Evolutionary conservation across 805 yeast species (phyloP).

Genomic region (Ogataea parapolymorpha): DNA sequence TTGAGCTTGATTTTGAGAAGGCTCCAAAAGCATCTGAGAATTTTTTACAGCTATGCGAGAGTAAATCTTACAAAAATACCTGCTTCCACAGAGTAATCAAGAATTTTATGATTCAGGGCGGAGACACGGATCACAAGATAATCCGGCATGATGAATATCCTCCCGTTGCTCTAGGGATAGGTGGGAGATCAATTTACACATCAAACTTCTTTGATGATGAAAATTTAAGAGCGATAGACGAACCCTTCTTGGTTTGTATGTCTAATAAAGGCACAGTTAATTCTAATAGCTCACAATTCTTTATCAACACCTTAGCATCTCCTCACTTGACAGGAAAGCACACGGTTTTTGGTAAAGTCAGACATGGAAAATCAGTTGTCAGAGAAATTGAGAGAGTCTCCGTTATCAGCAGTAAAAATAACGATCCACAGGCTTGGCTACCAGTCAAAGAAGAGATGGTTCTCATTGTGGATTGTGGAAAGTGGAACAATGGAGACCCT

Average conservation of each 20-base stretch:
- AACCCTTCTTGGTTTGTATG: conserved; percentile 56
- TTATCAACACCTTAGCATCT: conserved; percentile 63
- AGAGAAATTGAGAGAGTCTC: conserved; percentile 57
- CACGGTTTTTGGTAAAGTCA: conserved; percentile 71
- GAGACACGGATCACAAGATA: conserved; percentile 45
- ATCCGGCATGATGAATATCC: conserved; percentile 21
- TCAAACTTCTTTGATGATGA: conserved; percentile 50
- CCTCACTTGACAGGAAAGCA: conserved; percentile 77
- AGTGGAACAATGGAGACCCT: conserved; percentile 50
- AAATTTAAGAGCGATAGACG: conserved; percentile 43
- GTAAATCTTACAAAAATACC: conserved; percentile 40
- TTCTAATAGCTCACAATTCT: conserved; percentile 65
- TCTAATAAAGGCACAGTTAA: conserved; percentile 51
- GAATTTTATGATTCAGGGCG: conserved; percentile 70
- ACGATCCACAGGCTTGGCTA: conserved; percentile 22
- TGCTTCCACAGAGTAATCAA: conserved; percentile 61
- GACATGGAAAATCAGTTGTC: conserved; percentile 64
- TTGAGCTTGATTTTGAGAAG: conserved; percentile 42
- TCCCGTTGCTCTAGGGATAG: conserved; percentile 32
- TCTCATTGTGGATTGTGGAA: conserved; percentile 56
- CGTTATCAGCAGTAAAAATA: conserved; percentile 37
- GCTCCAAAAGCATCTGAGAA: conserved; percentile 60
- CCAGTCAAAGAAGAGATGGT: conserved; percentile 42
- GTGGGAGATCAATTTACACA: conserved; percentile 44
- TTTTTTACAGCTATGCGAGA: conserved; percentile 45